Percentiles rank a stretch among this genome's conserved stretches.
These are phyloP conservation scores for Lipomyces chichibuensis DNA, from an alignment of 805 yeast genomes.

Conservation along the genomic window DNA sequence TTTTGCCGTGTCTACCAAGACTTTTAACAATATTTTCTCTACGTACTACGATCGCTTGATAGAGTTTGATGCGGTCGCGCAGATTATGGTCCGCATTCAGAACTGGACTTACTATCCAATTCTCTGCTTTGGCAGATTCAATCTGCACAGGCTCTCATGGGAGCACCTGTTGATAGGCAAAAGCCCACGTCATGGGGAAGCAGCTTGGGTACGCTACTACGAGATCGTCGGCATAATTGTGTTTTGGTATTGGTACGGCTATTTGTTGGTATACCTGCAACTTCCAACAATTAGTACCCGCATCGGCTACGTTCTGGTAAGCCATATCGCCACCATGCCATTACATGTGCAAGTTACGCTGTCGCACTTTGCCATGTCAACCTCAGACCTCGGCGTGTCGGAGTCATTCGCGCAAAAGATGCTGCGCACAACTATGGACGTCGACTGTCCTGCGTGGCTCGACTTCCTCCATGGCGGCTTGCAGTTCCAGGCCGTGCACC, in stretches of 20 bases:
- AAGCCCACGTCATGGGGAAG: conserved; percentile 80
- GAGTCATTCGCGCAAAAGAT: conserved; percentile 82
- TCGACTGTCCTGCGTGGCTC: conserved; percentile 89
- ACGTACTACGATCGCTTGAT: conserved; percentile 76
- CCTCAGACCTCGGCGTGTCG: conserved; percentile 77
- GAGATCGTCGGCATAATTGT: conserved; percentile 70
- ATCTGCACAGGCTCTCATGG: conserved; percentile 82
- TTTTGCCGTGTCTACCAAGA: conserved; percentile 77
- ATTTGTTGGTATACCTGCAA: conserved; percentile 56
- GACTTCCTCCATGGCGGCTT: conserved; percentile 91
- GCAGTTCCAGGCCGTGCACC: conserved; percentile 90
- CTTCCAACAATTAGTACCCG: conserved; percentile 59
- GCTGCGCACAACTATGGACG: conserved; percentile 91
- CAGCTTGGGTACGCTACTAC: conserved; percentile 82
- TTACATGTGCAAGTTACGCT: conserved; percentile 90
- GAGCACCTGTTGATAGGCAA: conserved; percentile 69
- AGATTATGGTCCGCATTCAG: conserved; percentile 61
- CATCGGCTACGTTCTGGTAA: conserved; percentile 64
- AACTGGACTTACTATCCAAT: conserved; percentile 75
- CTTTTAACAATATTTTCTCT: conserved; percentile 71
- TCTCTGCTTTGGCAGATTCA: conserved; percentile 81
- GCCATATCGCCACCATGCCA: conserved; percentile 82
- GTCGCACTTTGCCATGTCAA: conserved; percentile 92
- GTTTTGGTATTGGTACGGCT: conserved; percentile 83
- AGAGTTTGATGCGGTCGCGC: conserved; percentile 71